These are phyloP conservation scores for Coemansia sp. DNA, from an alignment of 192 early-diverging fungal genomes.

Conservation along the genomic window DNA sequence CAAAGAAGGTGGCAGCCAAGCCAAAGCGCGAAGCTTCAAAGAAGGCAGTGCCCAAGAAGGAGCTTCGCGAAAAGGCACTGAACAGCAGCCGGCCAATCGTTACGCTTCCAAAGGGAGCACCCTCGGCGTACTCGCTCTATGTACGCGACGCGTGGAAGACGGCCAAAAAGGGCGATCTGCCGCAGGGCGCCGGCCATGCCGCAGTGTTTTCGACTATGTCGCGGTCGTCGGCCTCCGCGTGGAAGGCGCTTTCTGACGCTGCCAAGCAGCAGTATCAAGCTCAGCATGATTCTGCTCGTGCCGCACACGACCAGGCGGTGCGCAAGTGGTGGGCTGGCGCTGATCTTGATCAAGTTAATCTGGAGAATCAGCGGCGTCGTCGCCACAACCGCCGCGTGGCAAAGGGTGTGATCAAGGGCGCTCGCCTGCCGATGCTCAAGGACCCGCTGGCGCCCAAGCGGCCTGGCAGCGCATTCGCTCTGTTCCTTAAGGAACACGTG, in stretches of 20 bases:
- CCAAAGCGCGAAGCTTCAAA: background rate
- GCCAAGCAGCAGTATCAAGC: slow-evolving; percentile 12
- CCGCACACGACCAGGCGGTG: slow-evolving; percentile 4
- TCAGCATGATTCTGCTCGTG: background rate
- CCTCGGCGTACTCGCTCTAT: slow-evolving; percentile 13
- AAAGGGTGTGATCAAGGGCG: background rate
- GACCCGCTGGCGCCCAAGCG: slow-evolving; percentile 45
- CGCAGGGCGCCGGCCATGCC: background rate
- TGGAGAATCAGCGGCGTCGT: slow-evolving; percentile 43
- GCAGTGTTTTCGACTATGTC: slow-evolving; percentile 6
- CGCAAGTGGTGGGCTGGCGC: slow-evolving; percentile 37
- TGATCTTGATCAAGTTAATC: slow-evolving; percentile 23
- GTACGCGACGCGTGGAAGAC: background rate
- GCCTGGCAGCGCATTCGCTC: slow-evolving; percentile 9
- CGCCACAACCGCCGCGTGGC: slow-evolving; percentile 11
- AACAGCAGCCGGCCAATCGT: slow-evolving; percentile 4
- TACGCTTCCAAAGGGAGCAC: slow-evolving; percentile 9
- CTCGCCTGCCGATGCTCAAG: slow-evolving; percentile 18
- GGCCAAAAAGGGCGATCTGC: background rate
- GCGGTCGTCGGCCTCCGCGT: slow-evolving; percentile 9
- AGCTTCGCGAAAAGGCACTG: slow-evolving; percentile 6
- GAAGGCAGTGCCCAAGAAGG: slow-evolving; percentile 13
- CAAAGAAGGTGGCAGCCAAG: slow-evolving; percentile 5
- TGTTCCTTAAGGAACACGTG: slow-evolving; percentile 8
- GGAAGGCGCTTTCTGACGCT: slow-evolving; percentile 14